Evolutionary conservation across 176 grass and related monocot species (phyloP), one percentile per base, ranked within the genome.

Genomic region (Cenchrus fungigraminus): DNA sequence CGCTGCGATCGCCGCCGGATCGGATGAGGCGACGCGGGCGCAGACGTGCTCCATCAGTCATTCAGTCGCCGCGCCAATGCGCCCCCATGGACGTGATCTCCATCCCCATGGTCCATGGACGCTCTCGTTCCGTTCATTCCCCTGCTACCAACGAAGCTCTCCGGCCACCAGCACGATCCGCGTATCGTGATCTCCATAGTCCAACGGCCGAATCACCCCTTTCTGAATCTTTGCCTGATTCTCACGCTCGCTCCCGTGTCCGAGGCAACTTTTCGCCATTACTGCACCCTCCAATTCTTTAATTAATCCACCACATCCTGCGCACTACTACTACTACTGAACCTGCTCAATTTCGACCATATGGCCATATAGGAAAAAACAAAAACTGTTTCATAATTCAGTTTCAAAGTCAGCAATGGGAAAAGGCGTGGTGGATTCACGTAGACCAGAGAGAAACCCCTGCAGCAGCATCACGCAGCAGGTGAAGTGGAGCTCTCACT

Each of bases 401-500:
- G 28, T 17, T 66, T 17, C 12, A 11, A 8, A 73, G 46, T 3
- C 57, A 22, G 69, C 69, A 40, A 40, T 0, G 37, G n/a, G 31
- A 32, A 28, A 43, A 25, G 3, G 10, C 49, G 8, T 1, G 9
- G 62, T 19, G 16, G 58, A 19, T 74, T 58, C 54, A 69, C 45
- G 13, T 76, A 40, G 37, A 40, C 37, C 37, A 40, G 37, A 28
- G 51, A 65, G 6, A 65, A 77, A 46, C 71, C n/a, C 16, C 31
- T 8, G 2, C 4, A n/a, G 5, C 56, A 20, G 17, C 56, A 32
- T 0, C 31, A 31, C 31, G 31, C 37, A 58, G 81, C 79, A 42
- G 87, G 40, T 89, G 76, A 58, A 74, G 82, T 89, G 87, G 70
- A 74, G 82, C 82, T 60, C 13, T 84, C 58, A 51, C 28, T 34